Conservation (phyloP, 345 rosid genomes). For the Nephelium lappaceum region DNA sequence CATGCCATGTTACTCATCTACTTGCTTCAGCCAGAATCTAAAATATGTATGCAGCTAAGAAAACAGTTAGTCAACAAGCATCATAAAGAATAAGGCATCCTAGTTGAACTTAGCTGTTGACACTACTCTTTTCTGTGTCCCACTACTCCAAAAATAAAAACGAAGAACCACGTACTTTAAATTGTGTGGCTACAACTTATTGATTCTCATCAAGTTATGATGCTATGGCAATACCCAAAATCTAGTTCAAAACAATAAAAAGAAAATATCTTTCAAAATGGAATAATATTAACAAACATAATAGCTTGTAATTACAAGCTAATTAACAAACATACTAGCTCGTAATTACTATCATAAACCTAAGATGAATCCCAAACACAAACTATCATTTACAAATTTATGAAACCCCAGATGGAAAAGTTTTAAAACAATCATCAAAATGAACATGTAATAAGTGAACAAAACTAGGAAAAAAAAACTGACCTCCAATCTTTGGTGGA, state of each 20-base stretch:
- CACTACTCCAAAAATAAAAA: background rate
- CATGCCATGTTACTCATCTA: background rate
- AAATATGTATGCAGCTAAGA: background rate
- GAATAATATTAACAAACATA: too few relatives aligned
- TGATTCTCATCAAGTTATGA: background rate
- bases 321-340: too few relatives aligned
- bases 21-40: background rate
- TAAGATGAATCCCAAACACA: background rate
- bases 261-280: too few relatives aligned
- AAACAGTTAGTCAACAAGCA: background rate
- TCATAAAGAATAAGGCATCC: background rate
- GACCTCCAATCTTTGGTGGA: constrained; percentile 5
- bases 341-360: background rate
- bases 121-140: background rate
- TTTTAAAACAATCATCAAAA: background rate
- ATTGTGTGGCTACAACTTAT: background rate
- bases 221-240: background rate
- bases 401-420: background rate
- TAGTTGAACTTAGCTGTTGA: background rate
- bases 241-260: background rate
- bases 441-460: background rate
- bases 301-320: too few relatives aligned
- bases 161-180: background rate
- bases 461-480: background rate
- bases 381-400: background rate